Evolutionary conservation across 2,329 filamentous ascomycete species (phyloP).

Genomic region (Trichoderma sp.): DNA sequence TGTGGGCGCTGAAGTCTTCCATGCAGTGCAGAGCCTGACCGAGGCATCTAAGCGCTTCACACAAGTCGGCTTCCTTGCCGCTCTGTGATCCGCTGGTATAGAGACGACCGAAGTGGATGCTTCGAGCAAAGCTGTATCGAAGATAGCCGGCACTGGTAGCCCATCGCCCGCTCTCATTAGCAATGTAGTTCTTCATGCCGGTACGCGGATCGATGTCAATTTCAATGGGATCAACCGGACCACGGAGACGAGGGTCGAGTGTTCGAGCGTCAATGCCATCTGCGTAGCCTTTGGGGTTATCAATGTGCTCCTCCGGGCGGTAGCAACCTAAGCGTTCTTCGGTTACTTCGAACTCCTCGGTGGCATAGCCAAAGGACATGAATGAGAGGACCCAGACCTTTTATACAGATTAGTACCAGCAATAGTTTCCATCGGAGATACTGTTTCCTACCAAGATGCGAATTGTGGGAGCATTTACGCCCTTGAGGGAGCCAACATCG

Average conservation of each 20-base stretch:
- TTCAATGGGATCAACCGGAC: conserved; percentile 69
- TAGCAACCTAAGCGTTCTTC: conserved; percentile 77
- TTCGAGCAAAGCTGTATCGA: conserved; percentile 68
- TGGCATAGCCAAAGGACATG: conserved; percentile 80
- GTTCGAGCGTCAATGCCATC: conserved; percentile 82
- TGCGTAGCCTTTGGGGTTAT: conserved; percentile 81
- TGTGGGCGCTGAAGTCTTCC: conserved; percentile 78
- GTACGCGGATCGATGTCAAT: conserved; percentile 71
- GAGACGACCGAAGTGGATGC: conserved; percentile 73
- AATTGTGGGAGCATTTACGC: conserved; percentile 74
- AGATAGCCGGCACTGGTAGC: conserved; percentile 87
- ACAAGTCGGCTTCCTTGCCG: conserved; percentile 74
- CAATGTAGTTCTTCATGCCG: conserved; percentile 99
- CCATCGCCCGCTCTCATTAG: conserved; percentile 84
- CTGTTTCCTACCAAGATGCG: conserved; percentile 58
- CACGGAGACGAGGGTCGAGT: conserved; percentile 77
- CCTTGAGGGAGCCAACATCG: conserved; percentile 77
- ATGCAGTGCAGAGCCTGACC: conserved; percentile 75
- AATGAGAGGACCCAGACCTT: conserved; percentile 78
- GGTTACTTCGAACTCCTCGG: conserved; percentile 80
- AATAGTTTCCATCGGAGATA: neutral
- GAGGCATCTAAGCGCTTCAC: conserved; percentile 72
- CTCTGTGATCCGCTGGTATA: conserved; percentile 65
- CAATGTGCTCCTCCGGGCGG: conserved; percentile 70
- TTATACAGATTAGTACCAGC: conserved; percentile 10